Base-by-base conservation (phyloP, 1,139 yeast genomes). In the Saccharomycopsis crataegensis region DNA sequence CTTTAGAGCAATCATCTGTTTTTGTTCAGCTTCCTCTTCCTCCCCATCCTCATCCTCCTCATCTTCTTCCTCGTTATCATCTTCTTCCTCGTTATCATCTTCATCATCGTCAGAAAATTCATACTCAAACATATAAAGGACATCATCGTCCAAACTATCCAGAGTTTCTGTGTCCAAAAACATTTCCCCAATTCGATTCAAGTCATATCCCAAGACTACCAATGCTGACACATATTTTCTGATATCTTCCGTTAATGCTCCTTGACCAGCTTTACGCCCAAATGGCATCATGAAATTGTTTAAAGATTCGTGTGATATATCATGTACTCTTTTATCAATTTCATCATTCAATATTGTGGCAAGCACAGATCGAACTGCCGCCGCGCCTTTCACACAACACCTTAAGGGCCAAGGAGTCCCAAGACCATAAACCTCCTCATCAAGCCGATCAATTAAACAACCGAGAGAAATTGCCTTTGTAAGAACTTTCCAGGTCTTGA, bases 81-180 rank as follows among this genome's bases (percentile, higher is more conserved):
- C 69, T 12, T 67, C 73, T 11, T 66, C 59, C 14, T 44, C 48
- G n/a, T 51, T 50, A 43, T 61, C 60, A 8, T 59, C 61, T 31
- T 62, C 59, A 8, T 51, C 58, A 51, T 59, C 62, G 12, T 59
- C 60, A 9, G 72, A 74, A 31, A 69, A 74, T 59, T 82, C 88
- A 61, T 75, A 74, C 53, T 83, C 89, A 65, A 84, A 84, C 68
- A 86, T 81, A 62, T 85, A 86, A 55, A 77, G 71, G 22, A 85
- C 77, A 65, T 86, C 93, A 59, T 83, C 90, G 63, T 86, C 94
- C 59, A 79, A 82, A 52, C 80, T 70, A 64, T 86, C 93, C 55
- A 80, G 82, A 43, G 82, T 80, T 56, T 79, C 85, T 55, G 82
- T 66, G 61, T 80, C 82, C 17, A 76, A 70, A 54, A 82, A 64